A percentile compares a stretch with the other conserved stretches of the same genome.
Conservation (phyloP, 108 stramenopile species). For the Cyclotella baltica region DNA sequence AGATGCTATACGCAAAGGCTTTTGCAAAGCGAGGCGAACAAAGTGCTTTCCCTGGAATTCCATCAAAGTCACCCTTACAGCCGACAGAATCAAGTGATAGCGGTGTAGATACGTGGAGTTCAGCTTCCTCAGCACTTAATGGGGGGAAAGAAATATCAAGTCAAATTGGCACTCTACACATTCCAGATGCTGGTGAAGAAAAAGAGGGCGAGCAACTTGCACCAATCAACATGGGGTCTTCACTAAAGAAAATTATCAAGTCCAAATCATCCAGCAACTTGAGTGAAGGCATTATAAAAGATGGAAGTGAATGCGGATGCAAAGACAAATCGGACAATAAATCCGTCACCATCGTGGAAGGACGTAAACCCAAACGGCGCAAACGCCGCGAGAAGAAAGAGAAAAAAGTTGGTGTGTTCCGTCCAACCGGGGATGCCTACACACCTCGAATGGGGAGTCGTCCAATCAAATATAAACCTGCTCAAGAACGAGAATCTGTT, state of each 20-base stretch:
- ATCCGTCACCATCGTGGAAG: slow-evolving; percentile 31
- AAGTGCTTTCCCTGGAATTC: slow-evolving; percentile 52
- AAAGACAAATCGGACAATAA: slow-evolving; percentile 28
- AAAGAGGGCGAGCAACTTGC: slow-evolving; percentile 1
- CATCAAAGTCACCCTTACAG: slow-evolving; percentile 23
- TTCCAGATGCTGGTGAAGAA: not conserved
- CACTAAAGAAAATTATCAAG: slow-evolving; percentile 16
- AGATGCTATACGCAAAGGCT: slow-evolving; percentile 35
- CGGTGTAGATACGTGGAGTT: slow-evolving; percentile 25
- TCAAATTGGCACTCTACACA: not conserved
- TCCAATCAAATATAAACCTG: slow-evolving; percentile 74
- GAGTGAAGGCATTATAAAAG: slow-evolving; percentile 3
- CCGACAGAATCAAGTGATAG: slow-evolving; percentile 26
- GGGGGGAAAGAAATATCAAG: slow-evolving; percentile 11
- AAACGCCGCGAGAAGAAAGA: slow-evolving; percentile 26
- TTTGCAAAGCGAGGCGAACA: slow-evolving; percentile 21
- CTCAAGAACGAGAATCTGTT: slow-evolving; percentile 67
- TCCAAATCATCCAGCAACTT: slow-evolving; percentile 35
- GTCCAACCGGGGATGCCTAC: slow-evolving; percentile 88
- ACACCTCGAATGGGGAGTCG: slow-evolving; percentile 85
- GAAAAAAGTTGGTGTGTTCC: slow-evolving; percentile 73
- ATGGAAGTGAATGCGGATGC: slow-evolving; percentile 4
- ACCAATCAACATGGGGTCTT: not conserved
- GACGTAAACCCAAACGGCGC: slow-evolving; percentile 12
- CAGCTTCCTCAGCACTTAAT: slow-evolving; percentile 1